These are phyloP conservation scores for Eimeria zaria DNA, from an alignment of 169 alveolate genomes.

Conservation along the genomic window DNA sequence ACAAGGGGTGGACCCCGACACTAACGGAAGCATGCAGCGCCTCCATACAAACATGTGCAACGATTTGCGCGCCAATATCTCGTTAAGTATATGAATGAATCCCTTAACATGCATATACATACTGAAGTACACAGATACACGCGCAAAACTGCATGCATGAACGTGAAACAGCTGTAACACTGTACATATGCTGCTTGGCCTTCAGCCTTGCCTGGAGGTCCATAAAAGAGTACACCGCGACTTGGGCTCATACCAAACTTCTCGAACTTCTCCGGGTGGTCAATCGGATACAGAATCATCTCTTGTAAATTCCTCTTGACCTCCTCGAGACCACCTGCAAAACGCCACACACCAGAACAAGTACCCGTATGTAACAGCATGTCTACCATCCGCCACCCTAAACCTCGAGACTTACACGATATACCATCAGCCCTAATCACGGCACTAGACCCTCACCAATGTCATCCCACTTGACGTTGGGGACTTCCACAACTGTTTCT, in stretches of 20 bases:
- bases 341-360: not conserved
- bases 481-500: constrained; percentile 99
- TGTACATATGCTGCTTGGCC: not conserved
- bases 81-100: not conserved
- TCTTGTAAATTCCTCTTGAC: constrained; percentile 96
- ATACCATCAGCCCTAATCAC: not conserved
- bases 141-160: not conserved
- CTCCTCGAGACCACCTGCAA: constrained; percentile 85
- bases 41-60: not conserved
- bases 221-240: constrained; percentile 99
- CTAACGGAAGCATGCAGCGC: not conserved
- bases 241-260: constrained; percentile 98
- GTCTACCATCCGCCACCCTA: not conserved
- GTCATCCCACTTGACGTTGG: constrained; percentile 99
- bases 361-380: not conserved
- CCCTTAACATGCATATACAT: not conserved
- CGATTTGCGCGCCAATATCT: not conserved
- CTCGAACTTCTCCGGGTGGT: constrained; percentile 97
- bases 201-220: constrained; percentile 99
- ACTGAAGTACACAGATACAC: not conserved
- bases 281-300: constrained; percentile 98
- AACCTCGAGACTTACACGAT: not conserved
- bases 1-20: not conserved
- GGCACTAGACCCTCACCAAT: constrained; percentile 97
- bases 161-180: not conserved